Evolutionary conservation across 148 eudicot genomes (phyloP).

Genomic region (Rhododendron henanense): DNA sequence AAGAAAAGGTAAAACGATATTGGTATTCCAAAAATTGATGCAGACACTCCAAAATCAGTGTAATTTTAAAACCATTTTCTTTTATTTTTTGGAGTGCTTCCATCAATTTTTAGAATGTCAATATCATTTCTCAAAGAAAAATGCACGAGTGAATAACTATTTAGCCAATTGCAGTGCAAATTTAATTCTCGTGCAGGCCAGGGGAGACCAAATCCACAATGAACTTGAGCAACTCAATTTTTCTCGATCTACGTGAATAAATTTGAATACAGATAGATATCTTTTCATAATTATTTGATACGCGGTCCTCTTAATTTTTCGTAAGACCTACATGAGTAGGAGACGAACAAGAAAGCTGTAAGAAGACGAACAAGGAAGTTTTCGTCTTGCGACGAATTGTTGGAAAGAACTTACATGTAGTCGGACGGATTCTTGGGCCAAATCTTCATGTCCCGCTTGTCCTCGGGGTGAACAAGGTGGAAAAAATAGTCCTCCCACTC

Average conservation of each 20-base stretch:
- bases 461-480: conserved; percentile 70
- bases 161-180: background rate
- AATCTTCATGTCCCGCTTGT: conserved; percentile 61
- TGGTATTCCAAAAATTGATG: no score
- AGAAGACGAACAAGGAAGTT: no score
- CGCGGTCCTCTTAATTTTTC: background rate
- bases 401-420: conserved; percentile 57
- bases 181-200: background rate
- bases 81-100: no score
- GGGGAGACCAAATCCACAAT: background rate
- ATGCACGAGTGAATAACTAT: background rate
- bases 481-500: conserved; percentile 97
- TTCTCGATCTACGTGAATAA: background rate
- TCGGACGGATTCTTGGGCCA: conserved; percentile 80
- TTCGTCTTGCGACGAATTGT: no score
- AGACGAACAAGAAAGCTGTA: no score
- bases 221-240: background rate
- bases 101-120: no score
- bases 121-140: no score
- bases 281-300: background rate
- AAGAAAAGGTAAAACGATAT: no score
- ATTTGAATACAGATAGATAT: background rate
- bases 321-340: no score
- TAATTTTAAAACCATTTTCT: no score
- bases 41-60: no score